Evolutionary conservation across 2,329 filamentous ascomycete genomes (phyloP), one percentile per base, ranked within the genome.

Genomic region (Ceratocystiopsis sp.): DNA sequence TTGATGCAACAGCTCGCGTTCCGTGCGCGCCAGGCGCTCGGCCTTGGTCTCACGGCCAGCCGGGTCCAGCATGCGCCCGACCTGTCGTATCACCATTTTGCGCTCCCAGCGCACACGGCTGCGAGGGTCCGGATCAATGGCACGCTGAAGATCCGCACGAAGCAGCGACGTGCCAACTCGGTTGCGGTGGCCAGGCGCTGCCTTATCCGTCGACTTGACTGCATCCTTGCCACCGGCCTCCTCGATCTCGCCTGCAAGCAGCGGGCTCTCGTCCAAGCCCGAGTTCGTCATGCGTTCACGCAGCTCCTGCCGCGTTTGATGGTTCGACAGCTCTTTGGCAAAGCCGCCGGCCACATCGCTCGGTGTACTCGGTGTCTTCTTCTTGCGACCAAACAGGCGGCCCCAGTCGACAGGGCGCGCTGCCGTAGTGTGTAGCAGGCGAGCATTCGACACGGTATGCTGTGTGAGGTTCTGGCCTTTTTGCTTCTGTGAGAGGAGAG

Each of bases 51-150:
- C 54, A 13, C 51, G 46, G 43, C 62, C 65, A 35, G 48, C 71
- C 42, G 87, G 59, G 37, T 82, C 69, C 10, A 81, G 80, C 40
- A 80, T 68, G 48, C 72, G 72, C 42, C 70, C 71, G 40, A 95
- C 69, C 59, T 81, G 74, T 51, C 81, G 75, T 44, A 89, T 80
- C 36, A 93, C 74, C 70, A 87, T 85, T 61, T 80, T 85, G 54
- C 84, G 73, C 64, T 93, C 78, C 76, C 83, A 94, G 45, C 78
- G 71, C 43, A 77, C 66, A 45, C 86, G 75, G 45, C 69, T 69
- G 38, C 69, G 62, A 15, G 87, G 86, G 51, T 81, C 73, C 6
- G 91, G 91, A 58, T 94, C 81, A 39, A 84, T 62, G 25, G 73
- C 71, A 45, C 71, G 65, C 44, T 73, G 70, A 65, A 82, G 72